Evolutionary conservation across 164 flowering plant genomes (phyloP).

Genomic region (Vitis vinifera): ASM3070453v1 NC_081823.1:2804501-2805000

Average conservation of each 20-base stretch:
- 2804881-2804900: no score
- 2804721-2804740: no score
- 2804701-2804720: background rate
- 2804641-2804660: background rate
- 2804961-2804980: background rate
- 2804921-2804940: no score
- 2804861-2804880: no score
- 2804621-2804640: constrained; percentile 21
- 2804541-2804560: background rate
- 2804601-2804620: constrained; percentile 9
- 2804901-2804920: no score
- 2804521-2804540: constrained; percentile 3
- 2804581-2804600: constrained; percentile 11
- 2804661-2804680: background rate
- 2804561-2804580: constrained; percentile 4
- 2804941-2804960: no score
- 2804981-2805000: background rate
- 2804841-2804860: no score
- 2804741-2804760: no score
- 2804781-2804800: no score
- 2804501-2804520: background rate
- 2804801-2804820: no score
- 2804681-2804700: background rate
- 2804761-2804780: no score
- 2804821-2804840: no score